Conservation (phyloP, 345 rosid species). For the Gossypium herbaceum region DNA sequence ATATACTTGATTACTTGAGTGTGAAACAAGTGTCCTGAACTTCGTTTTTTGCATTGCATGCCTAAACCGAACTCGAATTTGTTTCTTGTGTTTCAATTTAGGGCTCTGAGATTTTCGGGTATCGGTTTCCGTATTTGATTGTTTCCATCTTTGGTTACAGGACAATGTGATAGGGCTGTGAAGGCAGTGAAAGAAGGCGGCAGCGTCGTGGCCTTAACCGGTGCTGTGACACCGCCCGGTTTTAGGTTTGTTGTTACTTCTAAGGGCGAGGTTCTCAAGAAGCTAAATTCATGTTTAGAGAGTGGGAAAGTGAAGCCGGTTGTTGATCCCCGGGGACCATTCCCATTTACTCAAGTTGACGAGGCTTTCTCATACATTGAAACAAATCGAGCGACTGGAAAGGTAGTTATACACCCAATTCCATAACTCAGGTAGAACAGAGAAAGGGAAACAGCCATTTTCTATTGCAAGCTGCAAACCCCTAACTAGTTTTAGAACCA, state of each 20-base stretch:
- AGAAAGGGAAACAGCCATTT: not conserved
- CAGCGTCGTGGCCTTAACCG: conserved; percentile 84
- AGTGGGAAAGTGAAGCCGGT: conserved; percentile 82
- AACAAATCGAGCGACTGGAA: conserved; percentile 76
- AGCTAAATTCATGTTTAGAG: conserved; percentile 76
- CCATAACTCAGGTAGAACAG: conserved; percentile 29
- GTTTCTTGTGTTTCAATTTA: not conserved
- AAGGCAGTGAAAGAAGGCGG: conserved; percentile 87
- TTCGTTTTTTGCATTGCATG: not conserved
- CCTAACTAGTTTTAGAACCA: not conserved
- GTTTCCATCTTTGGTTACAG: conserved; percentile 30
- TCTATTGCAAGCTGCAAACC: conserved; percentile 5
- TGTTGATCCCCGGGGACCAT: conserved; percentile 83
- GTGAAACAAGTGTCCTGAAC: not conserved
- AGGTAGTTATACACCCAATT: conserved; percentile 71
- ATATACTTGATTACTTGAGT: not conserved
- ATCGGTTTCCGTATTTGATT: not conserved
- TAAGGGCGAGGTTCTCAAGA: conserved; percentile 70
- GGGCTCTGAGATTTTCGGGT: not conserved
- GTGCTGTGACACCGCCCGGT: conserved; percentile 87
- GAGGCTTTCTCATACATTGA: conserved; percentile 85
- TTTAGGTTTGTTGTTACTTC: conserved; percentile 92
- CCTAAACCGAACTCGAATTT: not conserved
- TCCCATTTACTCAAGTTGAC: conserved; percentile 53
- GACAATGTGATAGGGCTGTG: conserved; percentile 90